phyloP scores from a whole-genome alignment of 2,329 filamentous ascomycete genomes.

The Penicillium brevicompactum region DNA sequence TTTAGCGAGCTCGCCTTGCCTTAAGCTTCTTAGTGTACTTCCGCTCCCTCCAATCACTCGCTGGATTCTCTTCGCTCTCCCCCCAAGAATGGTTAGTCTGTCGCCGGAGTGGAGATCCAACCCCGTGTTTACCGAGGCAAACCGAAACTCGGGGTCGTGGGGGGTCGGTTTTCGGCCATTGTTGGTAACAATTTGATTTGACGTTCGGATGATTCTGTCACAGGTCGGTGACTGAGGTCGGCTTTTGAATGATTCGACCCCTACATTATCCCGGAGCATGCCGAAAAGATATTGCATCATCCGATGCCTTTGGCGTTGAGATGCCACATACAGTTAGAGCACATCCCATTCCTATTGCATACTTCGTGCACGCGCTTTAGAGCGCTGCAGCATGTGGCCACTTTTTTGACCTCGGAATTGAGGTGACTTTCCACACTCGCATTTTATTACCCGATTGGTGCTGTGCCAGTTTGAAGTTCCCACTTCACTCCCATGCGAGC shows the following conservation, averaged over 20 bases:
- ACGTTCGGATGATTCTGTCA: background rate
- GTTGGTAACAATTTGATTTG: background rate
- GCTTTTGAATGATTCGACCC: background rate
- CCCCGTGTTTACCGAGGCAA: conserved; percentile 1
- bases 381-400: too few relatives aligned
- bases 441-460: too few relatives aligned
- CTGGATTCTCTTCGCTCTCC: background rate
- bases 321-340: too few relatives aligned
- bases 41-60: background rate
- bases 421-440: too few relatives aligned
- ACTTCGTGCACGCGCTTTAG: too few relatives aligned
- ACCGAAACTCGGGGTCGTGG: conserved; percentile 8
- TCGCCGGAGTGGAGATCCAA: background rate
- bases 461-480: too few relatives aligned
- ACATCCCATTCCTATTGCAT: too few relatives aligned
- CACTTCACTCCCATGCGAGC: too few relatives aligned
- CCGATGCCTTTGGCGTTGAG: background rate
- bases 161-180: background rate
- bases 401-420: too few relatives aligned
- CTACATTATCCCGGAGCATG: background rate
- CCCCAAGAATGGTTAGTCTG: background rate
- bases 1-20: background rate
- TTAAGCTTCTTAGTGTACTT: background rate
- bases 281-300: background rate
- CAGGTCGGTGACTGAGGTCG: background rate